Evolutionary conservation across 192 early-diverging fungal genomes (phyloP).

Genomic region (Coemansia sp.): DNA sequence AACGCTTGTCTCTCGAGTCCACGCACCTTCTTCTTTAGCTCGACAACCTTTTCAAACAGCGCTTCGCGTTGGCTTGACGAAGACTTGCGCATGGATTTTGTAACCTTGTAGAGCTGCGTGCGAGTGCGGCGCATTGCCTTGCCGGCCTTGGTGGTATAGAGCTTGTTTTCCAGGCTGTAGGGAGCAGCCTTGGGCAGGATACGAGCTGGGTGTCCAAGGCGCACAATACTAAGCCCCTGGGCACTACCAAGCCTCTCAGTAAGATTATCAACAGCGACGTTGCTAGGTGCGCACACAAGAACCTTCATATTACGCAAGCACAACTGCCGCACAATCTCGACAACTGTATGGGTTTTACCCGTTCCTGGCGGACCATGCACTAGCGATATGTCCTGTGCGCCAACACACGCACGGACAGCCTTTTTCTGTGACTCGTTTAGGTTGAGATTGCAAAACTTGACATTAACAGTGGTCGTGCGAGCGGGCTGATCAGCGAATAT

Average conservation of each 20-base stretch:
- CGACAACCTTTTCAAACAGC: conserved; percentile 62
- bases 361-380: conserved; percentile 89
- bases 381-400: conserved; percentile 64
- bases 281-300: conserved; percentile 87
- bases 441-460: conserved; percentile 56
- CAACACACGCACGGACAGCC: conserved; percentile 65
- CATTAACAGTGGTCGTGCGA: conserved; percentile 2
- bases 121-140: conserved; percentile 72
- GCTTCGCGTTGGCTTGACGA: conserved; percentile 59
- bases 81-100: conserved; percentile 60
- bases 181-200: conserved; percentile 65
- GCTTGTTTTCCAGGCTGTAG: conserved; percentile 67
- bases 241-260: conserved; percentile 68
- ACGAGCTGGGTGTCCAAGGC: conserved; percentile 84
- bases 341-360: conserved; percentile 85
- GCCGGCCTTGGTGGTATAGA: conserved; percentile 67
- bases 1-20: conserved; percentile 69
- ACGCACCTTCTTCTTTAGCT: conserved; percentile 67
- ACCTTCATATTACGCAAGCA: conserved; percentile 57
- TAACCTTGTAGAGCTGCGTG: conserved; percentile 67
- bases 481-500: conserved; percentile 44
- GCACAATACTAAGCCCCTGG: conserved; percentile 63
- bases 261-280: conserved; percentile 86
- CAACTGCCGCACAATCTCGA: conserved; percentile 83
- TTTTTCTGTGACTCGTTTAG: conserved; percentile 70